These are phyloP conservation scores for Solioccasus polychromus DNA, from an alignment of 768 basidiomycete species.

Conservation along the genomic window DNA sequence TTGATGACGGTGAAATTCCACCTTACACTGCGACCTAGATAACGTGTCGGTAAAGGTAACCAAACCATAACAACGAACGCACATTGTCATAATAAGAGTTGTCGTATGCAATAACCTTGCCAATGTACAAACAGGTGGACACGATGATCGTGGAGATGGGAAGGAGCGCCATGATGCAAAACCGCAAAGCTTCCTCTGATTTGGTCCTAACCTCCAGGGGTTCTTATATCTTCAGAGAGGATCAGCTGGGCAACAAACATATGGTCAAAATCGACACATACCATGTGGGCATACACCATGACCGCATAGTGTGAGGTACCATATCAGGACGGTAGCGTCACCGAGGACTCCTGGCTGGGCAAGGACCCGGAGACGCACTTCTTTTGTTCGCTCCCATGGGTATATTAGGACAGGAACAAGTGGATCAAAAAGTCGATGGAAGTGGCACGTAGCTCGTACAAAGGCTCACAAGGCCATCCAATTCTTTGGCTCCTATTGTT, in stretches of 20 bases:
- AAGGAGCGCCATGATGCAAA: slow-evolving; percentile 12
- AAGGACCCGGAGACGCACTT: neutral
- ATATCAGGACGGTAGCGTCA: slow-evolving; percentile 12
- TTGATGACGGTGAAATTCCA: neutral
- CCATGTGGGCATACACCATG: slow-evolving; percentile 10
- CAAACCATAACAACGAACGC: slow-evolving; percentile 18
- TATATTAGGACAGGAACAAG: slow-evolving; percentile 3
- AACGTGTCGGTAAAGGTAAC: slow-evolving; percentile 1
- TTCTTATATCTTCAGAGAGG: slow-evolving; percentile 17
- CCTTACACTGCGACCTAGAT: slow-evolving; percentile 55
- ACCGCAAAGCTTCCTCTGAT: neutral
- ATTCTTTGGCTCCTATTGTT: too few species aligned
- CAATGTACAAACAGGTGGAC: slow-evolving; percentile 8
- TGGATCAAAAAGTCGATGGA: neutral
- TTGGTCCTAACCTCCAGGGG: slow-evolving; percentile 1
- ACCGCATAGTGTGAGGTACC: slow-evolving; percentile 4
- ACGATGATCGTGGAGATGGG: slow-evolving; percentile 1
- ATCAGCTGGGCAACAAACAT: neutral
- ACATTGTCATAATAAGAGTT: slow-evolving; percentile 63
- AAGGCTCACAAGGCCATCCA: slow-evolving; percentile 10
- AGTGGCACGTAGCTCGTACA: neutral
- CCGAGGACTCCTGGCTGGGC: slow-evolving; percentile 6
- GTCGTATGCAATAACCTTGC: slow-evolving; percentile 45
- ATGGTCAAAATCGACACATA: neutral
- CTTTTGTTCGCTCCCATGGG: slow-evolving; percentile 11